Evolutionary conservation across 768 basidiomycete species (phyloP).

Genomic region (Mycena galopus): DNA sequence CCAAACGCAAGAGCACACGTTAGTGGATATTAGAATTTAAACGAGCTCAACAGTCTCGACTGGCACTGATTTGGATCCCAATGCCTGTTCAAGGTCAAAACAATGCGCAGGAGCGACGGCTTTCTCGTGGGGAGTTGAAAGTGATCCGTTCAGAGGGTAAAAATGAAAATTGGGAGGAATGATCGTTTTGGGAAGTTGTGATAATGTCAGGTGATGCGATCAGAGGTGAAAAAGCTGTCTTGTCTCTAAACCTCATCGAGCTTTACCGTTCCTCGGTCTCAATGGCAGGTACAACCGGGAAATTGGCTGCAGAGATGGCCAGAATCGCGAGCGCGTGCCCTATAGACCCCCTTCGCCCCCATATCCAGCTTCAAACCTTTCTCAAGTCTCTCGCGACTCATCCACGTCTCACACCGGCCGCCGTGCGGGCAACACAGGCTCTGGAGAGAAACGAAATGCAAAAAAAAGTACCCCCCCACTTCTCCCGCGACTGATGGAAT

Average conservation of each 20-base stretch:
- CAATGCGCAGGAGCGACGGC: no score
- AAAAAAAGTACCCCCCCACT: conserved; percentile 68
- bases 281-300: conserved; percentile 40
- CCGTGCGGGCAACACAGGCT: conserved; percentile 70
- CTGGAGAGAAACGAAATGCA: conserved; percentile 68
- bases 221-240: no score
- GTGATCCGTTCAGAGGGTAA: no score
- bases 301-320: conserved; percentile 63
- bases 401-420: conserved; percentile 72
- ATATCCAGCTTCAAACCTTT: conserved; percentile 78
- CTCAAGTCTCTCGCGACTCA: conserved; percentile 75
- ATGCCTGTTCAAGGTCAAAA: no score
- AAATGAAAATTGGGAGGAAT: no score
- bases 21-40: not conserved
- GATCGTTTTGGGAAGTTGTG: no score
- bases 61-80: no score
- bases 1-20: not conserved
- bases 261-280: not conserved
- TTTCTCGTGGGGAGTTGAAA: no score
- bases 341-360: conserved; percentile 81
- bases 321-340: conserved; percentile 75
- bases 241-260: not conserved
- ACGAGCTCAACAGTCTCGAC: no score
- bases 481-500: conserved; percentile 46
- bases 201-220: no score